phyloP scores from a whole-genome alignment of 768 basidiomycete species.

The Termitomyces sp. region DNA sequence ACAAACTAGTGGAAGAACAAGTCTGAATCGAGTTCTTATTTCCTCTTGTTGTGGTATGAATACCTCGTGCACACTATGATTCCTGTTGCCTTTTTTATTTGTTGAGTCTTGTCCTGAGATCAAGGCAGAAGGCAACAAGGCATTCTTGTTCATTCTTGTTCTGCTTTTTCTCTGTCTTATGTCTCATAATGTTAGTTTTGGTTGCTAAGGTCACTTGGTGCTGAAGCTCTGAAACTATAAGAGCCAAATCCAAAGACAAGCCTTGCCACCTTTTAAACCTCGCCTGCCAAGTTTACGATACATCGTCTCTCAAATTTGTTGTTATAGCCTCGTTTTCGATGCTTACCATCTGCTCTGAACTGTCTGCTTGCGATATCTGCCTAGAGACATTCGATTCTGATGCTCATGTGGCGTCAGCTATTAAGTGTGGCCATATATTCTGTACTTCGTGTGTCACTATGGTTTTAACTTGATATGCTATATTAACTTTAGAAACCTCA shows the following conservation, averaged over 20 bases:
- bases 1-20: background rate
- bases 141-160: background rate
- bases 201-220: background rate
- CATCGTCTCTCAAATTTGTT: background rate
- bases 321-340: background rate
- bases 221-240: background rate
- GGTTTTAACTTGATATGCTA: too few relatives aligned
- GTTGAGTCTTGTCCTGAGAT: background rate
- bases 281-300: background rate
- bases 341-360: background rate
- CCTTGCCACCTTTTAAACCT: background rate
- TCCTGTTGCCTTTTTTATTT: background rate
- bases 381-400: background rate
- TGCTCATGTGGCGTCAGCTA: too few relatives aligned
- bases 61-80: background rate
- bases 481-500: background rate
- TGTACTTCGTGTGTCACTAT: background rate
- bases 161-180: background rate
- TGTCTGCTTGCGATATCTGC: background rate
- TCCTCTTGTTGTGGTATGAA: background rate
- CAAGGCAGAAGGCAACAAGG: background rate
- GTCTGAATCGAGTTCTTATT: background rate
- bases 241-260: background rate
- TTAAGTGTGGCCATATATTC: background rate
- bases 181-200: background rate